Evolutionary conservation across 345 rosid species (phyloP).

Genomic region (Limnanthes douglasii): DNA sequence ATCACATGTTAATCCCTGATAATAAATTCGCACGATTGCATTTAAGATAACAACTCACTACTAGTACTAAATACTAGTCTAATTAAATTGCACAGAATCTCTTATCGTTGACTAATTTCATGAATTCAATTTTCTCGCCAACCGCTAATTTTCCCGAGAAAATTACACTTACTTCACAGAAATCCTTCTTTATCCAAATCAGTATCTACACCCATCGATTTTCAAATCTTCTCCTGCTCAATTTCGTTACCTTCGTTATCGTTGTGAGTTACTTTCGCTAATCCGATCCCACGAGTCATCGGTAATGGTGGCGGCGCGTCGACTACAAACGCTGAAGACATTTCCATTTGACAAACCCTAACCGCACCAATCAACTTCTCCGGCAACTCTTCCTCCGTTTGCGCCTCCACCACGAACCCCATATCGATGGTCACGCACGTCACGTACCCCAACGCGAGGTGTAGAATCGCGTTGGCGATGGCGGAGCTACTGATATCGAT

Average conservation of each 20-base stretch:
- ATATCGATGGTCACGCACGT: slow-evolving; percentile 43
- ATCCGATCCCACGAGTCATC: slow-evolving; percentile 22
- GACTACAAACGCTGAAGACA: slow-evolving; percentile 42
- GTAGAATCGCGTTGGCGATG: slow-evolving; percentile 31
- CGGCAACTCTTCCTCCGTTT: slow-evolving; percentile 62
- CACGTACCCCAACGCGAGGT: slow-evolving; percentile 33
- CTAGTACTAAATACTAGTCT: too few species aligned
- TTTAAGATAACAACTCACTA: too few species aligned
- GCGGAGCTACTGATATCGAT: slow-evolving; percentile 52
- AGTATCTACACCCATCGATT: too few species aligned
- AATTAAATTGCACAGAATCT: too few species aligned
- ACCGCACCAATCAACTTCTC: slow-evolving; percentile 61
- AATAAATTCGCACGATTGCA: too few species aligned
- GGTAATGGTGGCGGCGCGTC: slow-evolving; percentile 8
- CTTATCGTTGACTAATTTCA: too few species aligned
- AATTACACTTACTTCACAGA: too few species aligned
- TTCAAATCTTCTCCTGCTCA: too few species aligned
- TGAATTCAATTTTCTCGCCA: too few species aligned
- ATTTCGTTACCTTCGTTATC: slow-evolving; percentile 7
- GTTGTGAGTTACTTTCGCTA: slow-evolving; percentile 30
- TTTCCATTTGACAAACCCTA: slow-evolving; percentile 62
- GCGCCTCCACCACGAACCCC: slow-evolving; percentile 68
- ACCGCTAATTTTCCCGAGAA: too few species aligned
- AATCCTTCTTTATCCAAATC: too few species aligned
- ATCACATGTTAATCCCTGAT: too few species aligned